phyloP scores from a whole-genome alignment of 163 green algal genomes.

The Scenedesmus sp. region DNA sequence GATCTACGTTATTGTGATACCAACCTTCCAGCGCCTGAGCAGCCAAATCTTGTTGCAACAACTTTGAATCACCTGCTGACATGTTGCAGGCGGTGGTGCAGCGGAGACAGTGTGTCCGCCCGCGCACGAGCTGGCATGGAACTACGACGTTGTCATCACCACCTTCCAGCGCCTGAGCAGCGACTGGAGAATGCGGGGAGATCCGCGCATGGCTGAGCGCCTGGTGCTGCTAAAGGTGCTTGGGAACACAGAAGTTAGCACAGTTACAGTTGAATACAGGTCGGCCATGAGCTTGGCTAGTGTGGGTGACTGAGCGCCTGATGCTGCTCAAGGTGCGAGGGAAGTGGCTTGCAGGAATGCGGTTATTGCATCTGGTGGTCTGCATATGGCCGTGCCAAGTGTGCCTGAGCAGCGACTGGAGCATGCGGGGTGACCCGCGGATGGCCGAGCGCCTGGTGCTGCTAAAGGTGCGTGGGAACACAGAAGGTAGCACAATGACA shows the following conservation, averaged over 20 bases:
- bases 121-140: slow-evolving; percentile 83
- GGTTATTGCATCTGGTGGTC: too few relatives aligned
- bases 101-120: slow-evolving; percentile 40
- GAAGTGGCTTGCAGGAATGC: too few relatives aligned
- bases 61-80: background rate
- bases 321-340: too few relatives aligned
- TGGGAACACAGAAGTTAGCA: background rate
- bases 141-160: slow-evolving; percentile 88
- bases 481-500: too few relatives aligned
- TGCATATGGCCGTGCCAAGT: too few relatives aligned
- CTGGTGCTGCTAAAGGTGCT: slow-evolving; percentile 50
- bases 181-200: slow-evolving; percentile 48
- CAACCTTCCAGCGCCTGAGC: slow-evolving; percentile 72
- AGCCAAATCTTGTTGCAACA: background rate
- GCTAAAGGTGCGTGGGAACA: slow-evolving; percentile 33
- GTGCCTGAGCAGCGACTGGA: slow-evolving; percentile 64
- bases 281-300: too few relatives aligned
- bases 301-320: too few relatives aligned
- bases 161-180: slow-evolving; percentile 74
- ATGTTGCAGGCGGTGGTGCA: slow-evolving; percentile 26
- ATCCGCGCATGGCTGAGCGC: slow-evolving; percentile 14
- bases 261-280: too few relatives aligned
- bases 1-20: slow-evolving; percentile 85
- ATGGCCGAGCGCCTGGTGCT: slow-evolving; percentile 36
- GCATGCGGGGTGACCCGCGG: slow-evolving; percentile 2